Percentiles rank a stretch among this genome's conserved stretches.
These are phyloP conservation scores for Hura crepitans DNA, from an alignment of 441 rosid genomes.

Conservation along the genomic window DNA sequence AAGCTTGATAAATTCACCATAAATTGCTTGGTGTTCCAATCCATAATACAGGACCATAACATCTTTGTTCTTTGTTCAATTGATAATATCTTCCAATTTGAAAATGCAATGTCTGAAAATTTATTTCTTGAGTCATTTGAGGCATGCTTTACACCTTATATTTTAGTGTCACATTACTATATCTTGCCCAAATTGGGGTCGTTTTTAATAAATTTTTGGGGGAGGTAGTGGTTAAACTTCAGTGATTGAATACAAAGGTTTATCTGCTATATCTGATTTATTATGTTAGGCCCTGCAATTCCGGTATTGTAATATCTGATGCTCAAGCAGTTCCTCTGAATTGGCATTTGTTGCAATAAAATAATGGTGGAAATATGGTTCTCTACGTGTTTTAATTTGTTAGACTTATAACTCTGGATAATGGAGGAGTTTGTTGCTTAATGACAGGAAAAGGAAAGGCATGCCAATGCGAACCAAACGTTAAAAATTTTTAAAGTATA, in stretches of 20 bases:
- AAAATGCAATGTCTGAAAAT: background rate
- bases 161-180: background rate
- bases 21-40: too few relatives aligned
- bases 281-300: background rate
- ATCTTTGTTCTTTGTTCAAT: background rate
- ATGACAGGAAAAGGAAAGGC: background rate
- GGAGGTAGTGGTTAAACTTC: background rate
- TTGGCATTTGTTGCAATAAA: background rate
- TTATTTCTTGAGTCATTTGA: background rate
- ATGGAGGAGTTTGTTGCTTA: constrained; percentile 2
- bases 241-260: background rate
- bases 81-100: background rate
- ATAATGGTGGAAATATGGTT: background rate
- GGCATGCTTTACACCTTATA: background rate
- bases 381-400: background rate
- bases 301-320: background rate
- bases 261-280: background rate
- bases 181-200: background rate
- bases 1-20: too few relatives aligned
- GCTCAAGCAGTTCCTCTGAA: background rate
- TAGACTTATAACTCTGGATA: background rate
- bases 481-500: background rate
- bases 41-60: too few relatives aligned
- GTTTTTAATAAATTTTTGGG: background rate
- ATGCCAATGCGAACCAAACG: background rate